These are phyloP conservation scores for Astrephomene gubernaculifera DNA, from an alignment of 139 green algal genomes.

Conservation along the genomic window DNA sequence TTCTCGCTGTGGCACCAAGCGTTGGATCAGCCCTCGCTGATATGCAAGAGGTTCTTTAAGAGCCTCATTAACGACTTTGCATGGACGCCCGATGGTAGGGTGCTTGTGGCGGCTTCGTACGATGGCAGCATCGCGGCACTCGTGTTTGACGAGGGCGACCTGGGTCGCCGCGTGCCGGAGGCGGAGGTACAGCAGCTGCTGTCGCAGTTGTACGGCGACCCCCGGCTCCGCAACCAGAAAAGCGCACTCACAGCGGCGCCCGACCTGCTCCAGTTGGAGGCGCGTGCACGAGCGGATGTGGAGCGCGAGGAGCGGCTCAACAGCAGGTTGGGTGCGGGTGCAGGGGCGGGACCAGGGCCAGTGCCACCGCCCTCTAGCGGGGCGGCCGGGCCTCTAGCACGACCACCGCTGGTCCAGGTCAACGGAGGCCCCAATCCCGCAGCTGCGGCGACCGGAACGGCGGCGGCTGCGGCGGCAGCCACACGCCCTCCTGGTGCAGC, in stretches of 20 bases:
- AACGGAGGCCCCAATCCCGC: no score
- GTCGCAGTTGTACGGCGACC: constrained; percentile 70
- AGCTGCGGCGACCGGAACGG: not conserved
- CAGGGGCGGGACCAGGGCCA: not conserved
- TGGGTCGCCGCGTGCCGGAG: constrained; percentile 53
- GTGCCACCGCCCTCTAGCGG: not conserved
- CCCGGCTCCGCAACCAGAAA: constrained; percentile 1
- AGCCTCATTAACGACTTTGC: constrained; percentile 79
- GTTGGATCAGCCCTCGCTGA: constrained; percentile 49
- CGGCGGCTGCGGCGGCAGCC: no score
- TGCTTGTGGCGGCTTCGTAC: constrained; percentile 75
- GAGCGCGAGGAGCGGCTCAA: constrained; percentile 24
- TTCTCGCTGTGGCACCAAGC: constrained; percentile 71
- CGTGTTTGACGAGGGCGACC: constrained; percentile 43
- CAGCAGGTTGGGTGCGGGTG: not conserved
- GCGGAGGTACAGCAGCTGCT: constrained; percentile 68
- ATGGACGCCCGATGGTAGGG: constrained; percentile 88
- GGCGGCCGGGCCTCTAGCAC: not conserved
- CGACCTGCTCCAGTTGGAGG: constrained; percentile 55
- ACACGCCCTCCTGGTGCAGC: no score
- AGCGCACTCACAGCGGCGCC: constrained; percentile 46
- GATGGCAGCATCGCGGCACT: constrained; percentile 77
- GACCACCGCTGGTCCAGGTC: not conserved
- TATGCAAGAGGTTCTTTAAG: not conserved
- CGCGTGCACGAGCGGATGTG: not conserved